Conservation (phyloP, 139 green algal genomes). For the Ettlia oleoabundans region DNA sequence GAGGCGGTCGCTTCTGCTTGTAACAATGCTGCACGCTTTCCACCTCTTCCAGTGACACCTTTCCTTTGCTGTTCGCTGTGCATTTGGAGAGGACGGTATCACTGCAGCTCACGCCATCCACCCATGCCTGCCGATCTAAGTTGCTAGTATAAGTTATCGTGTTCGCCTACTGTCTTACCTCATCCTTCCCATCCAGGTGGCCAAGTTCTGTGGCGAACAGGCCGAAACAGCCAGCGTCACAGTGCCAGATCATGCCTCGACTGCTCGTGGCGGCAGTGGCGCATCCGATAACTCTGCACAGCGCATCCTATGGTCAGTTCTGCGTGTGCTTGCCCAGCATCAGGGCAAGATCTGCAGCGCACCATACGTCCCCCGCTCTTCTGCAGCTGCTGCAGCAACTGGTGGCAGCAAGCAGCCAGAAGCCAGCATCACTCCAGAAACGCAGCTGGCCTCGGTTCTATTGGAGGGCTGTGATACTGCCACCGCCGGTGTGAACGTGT, state of each 20-base stretch:
- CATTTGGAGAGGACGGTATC: too few relatives aligned
- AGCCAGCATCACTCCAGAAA: neutral
- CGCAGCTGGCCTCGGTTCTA: slow-evolving; percentile 10
- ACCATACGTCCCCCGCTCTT: slow-evolving; percentile 14
- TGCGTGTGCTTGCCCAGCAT: slow-evolving; percentile 42
- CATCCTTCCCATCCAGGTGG: too few relatives aligned
- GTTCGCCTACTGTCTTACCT: too few relatives aligned
- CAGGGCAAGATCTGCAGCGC: slow-evolving; percentile 23
- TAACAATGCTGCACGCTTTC: neutral
- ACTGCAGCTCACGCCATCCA: too few relatives aligned
- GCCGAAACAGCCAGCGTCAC: neutral
- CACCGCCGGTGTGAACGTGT: neutral
- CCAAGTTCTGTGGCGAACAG: slow-evolving; percentile 27
- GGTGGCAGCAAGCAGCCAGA: neutral
- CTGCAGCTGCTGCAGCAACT: neutral
- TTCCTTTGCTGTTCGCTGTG: too few relatives aligned
- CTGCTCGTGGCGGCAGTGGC: neutral
- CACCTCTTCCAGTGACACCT: too few relatives aligned
- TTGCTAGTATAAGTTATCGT: too few relatives aligned
- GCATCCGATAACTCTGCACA: neutral
- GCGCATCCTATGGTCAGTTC: slow-evolving; percentile 32
- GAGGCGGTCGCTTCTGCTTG: neutral
- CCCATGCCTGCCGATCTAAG: too few relatives aligned
- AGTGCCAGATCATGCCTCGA: neutral
- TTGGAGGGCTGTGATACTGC: neutral